Conservation (phyloP, 257 asterid genomes). For the Capsicum pubescens region DNA sequence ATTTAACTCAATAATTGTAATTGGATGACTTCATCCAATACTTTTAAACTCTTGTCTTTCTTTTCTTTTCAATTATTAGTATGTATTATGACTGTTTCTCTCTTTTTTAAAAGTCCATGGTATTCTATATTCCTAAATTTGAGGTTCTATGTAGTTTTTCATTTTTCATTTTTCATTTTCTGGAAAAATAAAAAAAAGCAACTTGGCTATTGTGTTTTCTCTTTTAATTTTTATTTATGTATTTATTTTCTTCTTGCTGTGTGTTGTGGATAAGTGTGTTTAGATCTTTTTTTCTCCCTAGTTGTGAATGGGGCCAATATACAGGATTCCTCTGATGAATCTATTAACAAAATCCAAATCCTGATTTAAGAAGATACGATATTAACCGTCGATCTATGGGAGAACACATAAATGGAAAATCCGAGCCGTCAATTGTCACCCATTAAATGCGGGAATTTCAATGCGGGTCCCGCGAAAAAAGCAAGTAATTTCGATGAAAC, state of each 20-base stretch:
- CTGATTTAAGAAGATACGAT: not conserved
- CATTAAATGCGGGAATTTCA: not conserved
- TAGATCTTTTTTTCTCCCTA: not conserved
- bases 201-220: not conserved
- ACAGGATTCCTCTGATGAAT: not conserved
- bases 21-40: slow-evolving; percentile 19
- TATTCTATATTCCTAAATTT: too few species aligned
- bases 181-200: not conserved
- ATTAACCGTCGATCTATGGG: not conserved
- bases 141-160: not conserved
- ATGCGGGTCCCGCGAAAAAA: not conserved
- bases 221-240: too few species aligned
- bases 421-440: not conserved
- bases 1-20: slow-evolving; percentile 14
- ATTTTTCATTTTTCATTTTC: not conserved
- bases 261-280: not conserved
- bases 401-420: not conserved
- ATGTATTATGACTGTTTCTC: not conserved
- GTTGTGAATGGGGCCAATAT: not conserved
- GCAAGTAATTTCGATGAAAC: not conserved
- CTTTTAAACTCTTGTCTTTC: not conserved
- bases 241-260: not conserved
- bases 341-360: not conserved
- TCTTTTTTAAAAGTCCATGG: too few species aligned
- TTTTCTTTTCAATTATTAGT: not conserved